Base-by-base conservation (phyloP, 495 filamentous ascomycete species). In the Hypomontagnella submonticulosa region DNA sequence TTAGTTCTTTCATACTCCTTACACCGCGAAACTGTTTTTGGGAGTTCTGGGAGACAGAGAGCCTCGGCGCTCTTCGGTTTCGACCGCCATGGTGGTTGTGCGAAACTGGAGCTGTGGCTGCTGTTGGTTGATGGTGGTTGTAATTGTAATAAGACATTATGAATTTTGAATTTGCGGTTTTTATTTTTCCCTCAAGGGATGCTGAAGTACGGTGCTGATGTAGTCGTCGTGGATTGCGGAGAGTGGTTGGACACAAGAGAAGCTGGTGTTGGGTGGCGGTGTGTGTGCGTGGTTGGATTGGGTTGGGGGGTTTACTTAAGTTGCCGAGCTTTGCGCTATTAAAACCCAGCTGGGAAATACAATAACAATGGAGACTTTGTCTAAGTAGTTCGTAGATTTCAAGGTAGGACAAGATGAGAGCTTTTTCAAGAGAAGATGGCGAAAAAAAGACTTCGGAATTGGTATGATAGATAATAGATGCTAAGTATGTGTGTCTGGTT, bases 1-100 rank as follows among this genome's bases (percentile, higher is more conserved):
- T 90, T 53, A 93, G 78, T 76, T 98, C 96, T 77, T 95, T 92
- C 85, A 92, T 92, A 70, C 88, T 93, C 73, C 91, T 84, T 30
- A 90, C 87, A 51, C 86, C 89, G 51, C 89, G 90, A 76, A 91
- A 92, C 75, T 94, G 92, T 77, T 92, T 89, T 71, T 96, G 91
- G 36, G 88, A 80, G 77, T 93, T 90, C 66, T 93, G 91, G 49
- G 90, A 84, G 44, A 90, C 85, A 47, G 88, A 87, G 67, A 95
- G 81, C 72, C 93, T 87, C 57, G 94, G 92, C 48, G 89, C 92
- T 77, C 95, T 87, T 71, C 96, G 89, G 70, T 92, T 92, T 64
- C 93, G 90, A 61, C 91, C 88, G 74, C 87, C 88, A 79, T 96
- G 91, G 77, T 95, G 90, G 75, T 84, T 88, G 76, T 90, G 86